Percentiles rank a stretch among this genome's conserved stretches.
phyloP scores from a whole-genome alignment of 495 filamentous ascomycete species.

The Polyplosphaeria fusca region DNA sequence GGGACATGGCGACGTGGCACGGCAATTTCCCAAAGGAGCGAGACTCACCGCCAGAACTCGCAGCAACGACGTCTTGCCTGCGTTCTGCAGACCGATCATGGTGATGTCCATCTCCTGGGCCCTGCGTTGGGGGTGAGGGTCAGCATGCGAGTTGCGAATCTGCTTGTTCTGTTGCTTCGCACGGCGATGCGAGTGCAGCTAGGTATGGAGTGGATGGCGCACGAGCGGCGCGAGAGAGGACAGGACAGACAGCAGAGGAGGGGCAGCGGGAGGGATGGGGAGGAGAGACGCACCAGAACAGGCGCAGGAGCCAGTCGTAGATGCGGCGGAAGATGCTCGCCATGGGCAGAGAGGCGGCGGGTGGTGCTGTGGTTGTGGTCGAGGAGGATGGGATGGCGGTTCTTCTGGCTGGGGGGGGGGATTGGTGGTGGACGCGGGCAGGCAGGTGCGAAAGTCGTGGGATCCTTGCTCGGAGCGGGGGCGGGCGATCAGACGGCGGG shows the following conservation, averaged over 20 bases:
- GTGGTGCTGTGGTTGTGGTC: slow-evolving; percentile 7
- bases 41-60: slow-evolving; percentile 85
- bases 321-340: slow-evolving; percentile 85
- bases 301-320: slow-evolving; percentile 96
- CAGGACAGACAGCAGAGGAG: not conserved
- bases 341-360: slow-evolving; percentile 50
- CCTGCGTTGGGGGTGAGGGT: slow-evolving; percentile 54
- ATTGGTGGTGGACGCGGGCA: slow-evolving; percentile 7
- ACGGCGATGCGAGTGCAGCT: slow-evolving; percentile 21
- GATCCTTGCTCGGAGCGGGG: slow-evolving; percentile 24
- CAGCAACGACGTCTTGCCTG: slow-evolving; percentile 93
- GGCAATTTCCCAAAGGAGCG: slow-evolving; percentile 22
- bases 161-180: slow-evolving; percentile 28
- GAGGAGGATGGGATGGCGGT: too few species aligned
- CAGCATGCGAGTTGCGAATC: slow-evolving; percentile 19
- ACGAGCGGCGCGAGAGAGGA: slow-evolving; percentile 13
- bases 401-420: not conserved
- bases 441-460: slow-evolving; percentile 10
- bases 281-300: slow-evolving; percentile 83
- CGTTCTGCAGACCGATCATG: slow-evolving; percentile 98
- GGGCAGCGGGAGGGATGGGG: slow-evolving; percentile 1
- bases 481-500: too few species aligned
- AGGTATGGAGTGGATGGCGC: slow-evolving; percentile 30
- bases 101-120: slow-evolving; percentile 99
- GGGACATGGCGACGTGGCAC: slow-evolving; percentile 23